A percentile compares a stretch with the other conserved stretches of the same genome.
Evolutionary conservation across 768 basidiomycete species (phyloP).

Genomic region (Basidioascus undulatus): DNA sequence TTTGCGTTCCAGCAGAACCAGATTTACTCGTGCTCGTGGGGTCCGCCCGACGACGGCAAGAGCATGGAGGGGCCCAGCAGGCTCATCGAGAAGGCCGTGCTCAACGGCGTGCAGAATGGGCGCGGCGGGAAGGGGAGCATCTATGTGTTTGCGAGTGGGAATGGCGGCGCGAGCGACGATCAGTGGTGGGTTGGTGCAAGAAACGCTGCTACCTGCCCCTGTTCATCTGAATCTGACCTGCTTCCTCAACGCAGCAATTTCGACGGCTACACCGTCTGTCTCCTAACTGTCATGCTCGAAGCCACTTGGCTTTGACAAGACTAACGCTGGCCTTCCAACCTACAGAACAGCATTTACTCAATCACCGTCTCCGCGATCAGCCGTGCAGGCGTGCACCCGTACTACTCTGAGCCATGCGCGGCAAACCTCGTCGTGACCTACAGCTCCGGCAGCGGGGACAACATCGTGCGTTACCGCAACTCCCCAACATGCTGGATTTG

Average conservation of each 20-base stretch:
- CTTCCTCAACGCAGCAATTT: no score
- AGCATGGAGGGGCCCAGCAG: slow-evolving; percentile 86
- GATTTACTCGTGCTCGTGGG: slow-evolving; percentile 94
- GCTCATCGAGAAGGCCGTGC: slow-evolving; percentile 74
- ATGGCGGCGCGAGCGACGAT: slow-evolving; percentile 71
- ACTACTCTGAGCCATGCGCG: slow-evolving; percentile 91
- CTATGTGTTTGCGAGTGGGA: slow-evolving; percentile 93
- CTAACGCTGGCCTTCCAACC: no score
- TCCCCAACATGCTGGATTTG: neutral
- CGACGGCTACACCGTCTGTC: slow-evolving; percentile 98
- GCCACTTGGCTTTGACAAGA: no score
- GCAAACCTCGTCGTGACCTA: slow-evolving; percentile 94
- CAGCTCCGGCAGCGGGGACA: slow-evolving; percentile 77
- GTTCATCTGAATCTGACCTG: no score
- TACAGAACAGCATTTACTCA: slow-evolving; percentile 84
- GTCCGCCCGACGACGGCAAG: slow-evolving; percentile 79
- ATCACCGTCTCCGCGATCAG: slow-evolving; percentile 92
- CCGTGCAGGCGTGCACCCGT: slow-evolving; percentile 76
- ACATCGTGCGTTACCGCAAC: slow-evolving; percentile 42
- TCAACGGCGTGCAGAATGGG: slow-evolving; percentile 81
- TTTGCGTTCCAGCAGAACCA: slow-evolving; percentile 77
- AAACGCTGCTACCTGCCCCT: no score
- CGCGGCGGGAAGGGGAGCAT: slow-evolving; percentile 72
- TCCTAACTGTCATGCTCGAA: no score
- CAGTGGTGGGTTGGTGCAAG: no score